These are phyloP conservation scores for Nepenthes alata DNA, from an alignment of 179 eudicot genomes.

Conservation along the genomic window DNA sequence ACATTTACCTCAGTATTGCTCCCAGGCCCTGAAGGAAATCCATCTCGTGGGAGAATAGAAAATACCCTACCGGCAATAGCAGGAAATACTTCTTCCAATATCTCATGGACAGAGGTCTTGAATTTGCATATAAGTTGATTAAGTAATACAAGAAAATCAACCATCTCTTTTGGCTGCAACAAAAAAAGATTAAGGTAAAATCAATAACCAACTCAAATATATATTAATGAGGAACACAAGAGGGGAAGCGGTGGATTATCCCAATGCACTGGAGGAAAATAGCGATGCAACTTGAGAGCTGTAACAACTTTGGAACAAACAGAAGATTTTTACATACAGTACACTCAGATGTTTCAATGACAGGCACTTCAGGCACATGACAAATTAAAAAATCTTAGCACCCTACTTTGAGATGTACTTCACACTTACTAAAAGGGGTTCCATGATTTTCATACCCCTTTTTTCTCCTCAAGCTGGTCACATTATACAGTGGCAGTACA, in stretches of 20 bases:
- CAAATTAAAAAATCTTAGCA: no score
- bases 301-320: no score
- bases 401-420: no score
- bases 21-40: conserved; percentile 73
- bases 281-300: no score
- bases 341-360: no score
- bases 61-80: conserved; percentile 58
- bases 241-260: neutral
- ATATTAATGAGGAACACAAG: conserved; percentile 6
- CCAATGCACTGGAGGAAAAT: neutral
- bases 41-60: conserved; percentile 53
- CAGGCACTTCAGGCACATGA: no score
- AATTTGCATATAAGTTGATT: conserved; percentile 95
- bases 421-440: no score
- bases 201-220: neutral
- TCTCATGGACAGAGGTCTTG: conserved; percentile 41
- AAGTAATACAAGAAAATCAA: conserved; percentile 65
- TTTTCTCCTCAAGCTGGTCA: no score
- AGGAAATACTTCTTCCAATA: conserved; percentile 79
- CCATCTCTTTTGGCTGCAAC: conserved; percentile 87
- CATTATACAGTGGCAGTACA: no score
- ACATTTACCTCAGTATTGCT: conserved; percentile 72
- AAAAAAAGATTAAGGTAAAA: conserved; percentile 1
- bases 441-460: no score
- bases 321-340: no score